These are phyloP conservation scores for Teunomyces aglyptinius DNA, from an alignment of 805 yeast species.

Conservation along the genomic window DNA sequence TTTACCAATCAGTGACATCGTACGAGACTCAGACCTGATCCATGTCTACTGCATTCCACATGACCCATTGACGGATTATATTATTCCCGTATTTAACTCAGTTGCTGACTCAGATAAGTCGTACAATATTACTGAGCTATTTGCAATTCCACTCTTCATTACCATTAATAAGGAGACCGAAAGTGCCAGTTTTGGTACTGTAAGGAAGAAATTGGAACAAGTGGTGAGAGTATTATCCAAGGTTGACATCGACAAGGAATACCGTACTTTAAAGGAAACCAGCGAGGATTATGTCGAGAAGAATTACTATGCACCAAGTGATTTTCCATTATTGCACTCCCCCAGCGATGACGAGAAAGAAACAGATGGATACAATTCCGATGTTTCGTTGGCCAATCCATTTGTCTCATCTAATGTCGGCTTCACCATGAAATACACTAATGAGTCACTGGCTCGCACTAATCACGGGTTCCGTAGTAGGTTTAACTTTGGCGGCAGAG, in stretches of 20 bases:
- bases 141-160: constrained; percentile 78
- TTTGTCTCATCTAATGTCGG: constrained; percentile 48
- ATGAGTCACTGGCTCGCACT: neutral
- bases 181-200: constrained; percentile 51
- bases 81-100: constrained; percentile 59
- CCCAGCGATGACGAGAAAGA: constrained; percentile 16
- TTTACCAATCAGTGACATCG: constrained; percentile 65
- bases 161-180: constrained; percentile 51
- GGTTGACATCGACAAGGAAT: constrained; percentile 21
- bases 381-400: constrained; percentile 53
- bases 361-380: constrained; percentile 43
- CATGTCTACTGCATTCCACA: constrained; percentile 58
- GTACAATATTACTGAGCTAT: constrained; percentile 43
- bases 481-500: constrained; percentile 2
- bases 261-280: constrained; percentile 16
- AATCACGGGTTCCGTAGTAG: constrained; percentile 1
- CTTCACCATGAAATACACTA: constrained; percentile 39
- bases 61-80: constrained; percentile 37
- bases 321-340: constrained; percentile 33
- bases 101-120: constrained; percentile 37
- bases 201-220: constrained; percentile 56
- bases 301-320: constrained; percentile 21
- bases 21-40: constrained; percentile 59
- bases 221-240: constrained; percentile 23
- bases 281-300: constrained; percentile 11